These are phyloP conservation scores for Rusavskia elegans DNA, from an alignment of 495 filamentous ascomycete species.

Conservation along the genomic window DNA sequence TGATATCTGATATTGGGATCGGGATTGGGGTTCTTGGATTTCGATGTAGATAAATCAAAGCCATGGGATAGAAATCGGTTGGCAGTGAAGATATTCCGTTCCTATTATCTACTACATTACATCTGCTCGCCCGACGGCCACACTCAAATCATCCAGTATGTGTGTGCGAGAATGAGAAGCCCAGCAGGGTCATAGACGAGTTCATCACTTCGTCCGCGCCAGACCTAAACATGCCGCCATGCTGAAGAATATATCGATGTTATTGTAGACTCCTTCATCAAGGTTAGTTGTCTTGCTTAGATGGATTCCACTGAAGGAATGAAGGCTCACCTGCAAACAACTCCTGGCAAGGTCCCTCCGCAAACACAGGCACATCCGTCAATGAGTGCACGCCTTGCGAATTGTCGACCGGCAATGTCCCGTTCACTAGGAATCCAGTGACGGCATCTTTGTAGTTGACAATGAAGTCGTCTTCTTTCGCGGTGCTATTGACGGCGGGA, in stretches of 20 bases:
- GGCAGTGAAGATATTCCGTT: no score
- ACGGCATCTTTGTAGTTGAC: slow-evolving; percentile 45
- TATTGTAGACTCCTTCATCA: slow-evolving; percentile 36
- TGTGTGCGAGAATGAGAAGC: no score
- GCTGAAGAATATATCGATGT: slow-evolving; percentile 56
- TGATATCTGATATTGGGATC: no score
- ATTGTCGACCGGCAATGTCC: slow-evolving; percentile 41
- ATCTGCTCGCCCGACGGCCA: no score
- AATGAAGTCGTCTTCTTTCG: slow-evolving; percentile 28
- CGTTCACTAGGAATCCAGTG: slow-evolving; percentile 51
- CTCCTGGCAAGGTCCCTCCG: slow-evolving; percentile 56
- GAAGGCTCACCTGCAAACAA: slow-evolving; percentile 37
- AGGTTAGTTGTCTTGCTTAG: no score
- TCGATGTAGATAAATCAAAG: no score
- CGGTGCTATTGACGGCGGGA: slow-evolving; percentile 33
- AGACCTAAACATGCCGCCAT: slow-evolving; percentile 55
- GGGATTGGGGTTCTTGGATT: no score
- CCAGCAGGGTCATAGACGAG: no score
- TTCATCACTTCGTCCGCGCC: slow-evolving; percentile 3
- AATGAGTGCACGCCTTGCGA: slow-evolving; percentile 52
- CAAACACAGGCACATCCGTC: slow-evolving; percentile 62
- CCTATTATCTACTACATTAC: no score
- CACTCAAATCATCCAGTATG: no score
- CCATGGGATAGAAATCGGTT: no score
- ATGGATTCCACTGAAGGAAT: no score